Base-by-base conservation (phyloP, 2,329 filamentous ascomycete species). In the Cercospora zeina region DNA sequence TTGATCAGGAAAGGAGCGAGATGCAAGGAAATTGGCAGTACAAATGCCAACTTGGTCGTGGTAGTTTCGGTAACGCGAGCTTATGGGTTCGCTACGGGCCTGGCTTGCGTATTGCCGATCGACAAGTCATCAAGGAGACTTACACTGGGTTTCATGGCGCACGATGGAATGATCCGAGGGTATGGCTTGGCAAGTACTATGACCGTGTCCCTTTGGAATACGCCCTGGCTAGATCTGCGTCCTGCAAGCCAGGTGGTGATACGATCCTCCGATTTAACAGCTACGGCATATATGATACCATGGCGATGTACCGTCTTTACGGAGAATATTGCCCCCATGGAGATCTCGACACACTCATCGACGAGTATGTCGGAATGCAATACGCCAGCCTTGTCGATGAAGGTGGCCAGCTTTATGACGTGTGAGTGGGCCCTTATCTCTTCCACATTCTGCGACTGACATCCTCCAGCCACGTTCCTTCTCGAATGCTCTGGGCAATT, bases 1-100 rank as follows among this genome's bases (percentile, higher is more conserved):
- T 47, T 47, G 42, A 47, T 30, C 42, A 47, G 21, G 21, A 47
- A 27, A 13, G 42, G 42, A 47, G 42, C 21, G 42, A n/a, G 13
- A 27, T 47, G 5, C 42, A 47, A 47, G 42, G 42, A n/a, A 47
- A 47, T 47, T 47, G 42, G 42, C 42, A 47, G 10, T 47, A 47
- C 21, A 47, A 47, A 24, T 47, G 42, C 13, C 42, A 47, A 47
- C 42, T 47, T n/a, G 42, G 42, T 47, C 42, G 21, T 47, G 21
- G 42, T 5, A 47, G 21, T 47, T 47, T 30, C 14, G 42, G 42
- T 9, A 47, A 47, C 13, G 42, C 42, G 19, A 47, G 42, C 4
- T 11, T 47, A 3, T 47, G 42, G 42, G 42, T 47, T n/a, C 14
- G 21, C 42, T 47, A 47, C 6, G 42, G 42, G 21, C 50, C 42